These are phyloP conservation scores for Exophiala oligosperma DNA, from an alignment of 2,329 filamentous ascomycete genomes.

Conservation along the genomic window DNA sequence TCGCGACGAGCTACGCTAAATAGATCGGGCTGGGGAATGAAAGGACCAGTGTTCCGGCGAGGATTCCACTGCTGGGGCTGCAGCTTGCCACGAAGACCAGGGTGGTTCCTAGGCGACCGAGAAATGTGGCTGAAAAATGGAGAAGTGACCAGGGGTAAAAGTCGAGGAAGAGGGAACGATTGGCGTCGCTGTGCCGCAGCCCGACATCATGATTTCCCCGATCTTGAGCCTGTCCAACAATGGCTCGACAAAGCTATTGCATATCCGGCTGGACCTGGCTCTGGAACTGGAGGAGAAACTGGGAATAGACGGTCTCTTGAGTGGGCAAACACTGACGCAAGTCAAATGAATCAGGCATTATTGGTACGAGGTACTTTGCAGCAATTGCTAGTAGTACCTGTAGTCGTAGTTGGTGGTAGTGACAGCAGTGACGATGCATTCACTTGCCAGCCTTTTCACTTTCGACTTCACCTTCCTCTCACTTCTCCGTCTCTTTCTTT, in stretches of 20 bases:
- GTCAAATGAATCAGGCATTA: no score
- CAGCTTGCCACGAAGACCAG: neutral
- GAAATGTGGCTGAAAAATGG: conserved; percentile 2
- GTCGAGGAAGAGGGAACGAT: neutral
- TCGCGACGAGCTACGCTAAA: neutral
- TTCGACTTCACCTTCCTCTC: neutral
- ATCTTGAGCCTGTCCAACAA: neutral
- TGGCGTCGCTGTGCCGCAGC: neutral
- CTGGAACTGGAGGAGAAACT: no score
- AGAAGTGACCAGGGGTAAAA: neutral
- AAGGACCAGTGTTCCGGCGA: neutral
- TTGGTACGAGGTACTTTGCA: no score
- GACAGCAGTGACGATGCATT: no score
- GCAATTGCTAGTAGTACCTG: no score
- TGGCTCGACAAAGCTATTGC: neutral
- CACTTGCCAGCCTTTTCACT: no score
- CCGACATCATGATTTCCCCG: conserved; percentile 3
- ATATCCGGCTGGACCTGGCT: neutral
- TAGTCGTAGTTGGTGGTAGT: no score
- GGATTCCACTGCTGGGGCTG: neutral
- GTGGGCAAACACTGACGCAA: neutral
- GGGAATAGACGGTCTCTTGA: neutral
- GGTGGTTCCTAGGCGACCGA: neutral
- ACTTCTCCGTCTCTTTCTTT: neutral
- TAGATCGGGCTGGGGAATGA: neutral